Percentiles rank a stretch among this genome's conserved stretches.
Conservation (phyloP, 1,284 basidiomycete genomes). For the Coniophora puteana region DNA sequence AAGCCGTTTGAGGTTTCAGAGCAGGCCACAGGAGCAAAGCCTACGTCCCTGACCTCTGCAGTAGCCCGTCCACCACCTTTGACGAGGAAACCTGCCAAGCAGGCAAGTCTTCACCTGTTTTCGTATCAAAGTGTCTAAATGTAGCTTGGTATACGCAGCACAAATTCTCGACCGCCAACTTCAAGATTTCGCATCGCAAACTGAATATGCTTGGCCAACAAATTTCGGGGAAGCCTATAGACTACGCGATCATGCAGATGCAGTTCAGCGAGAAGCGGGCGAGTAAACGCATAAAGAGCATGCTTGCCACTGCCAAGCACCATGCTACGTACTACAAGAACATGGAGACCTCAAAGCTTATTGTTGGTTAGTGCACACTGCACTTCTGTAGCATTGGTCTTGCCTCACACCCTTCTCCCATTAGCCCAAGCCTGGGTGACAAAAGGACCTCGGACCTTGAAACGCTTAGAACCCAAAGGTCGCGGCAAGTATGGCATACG, state of each 20-base stretch:
- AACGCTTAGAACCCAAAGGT: conserved; percentile 82
- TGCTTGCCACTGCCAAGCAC: conserved; percentile 84
- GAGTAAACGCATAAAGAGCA: conserved; percentile 81
- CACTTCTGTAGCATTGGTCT: conserved; percentile 1
- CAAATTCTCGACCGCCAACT: conserved; percentile 86
- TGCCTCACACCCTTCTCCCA: conserved; percentile 4
- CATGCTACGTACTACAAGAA: conserved; percentile 82
- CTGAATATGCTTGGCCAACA: conserved; percentile 86
- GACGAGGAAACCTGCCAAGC: no score
- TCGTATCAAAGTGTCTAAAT: no score
- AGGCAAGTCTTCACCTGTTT: conserved; percentile 1
- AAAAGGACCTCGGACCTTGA: conserved; percentile 70
- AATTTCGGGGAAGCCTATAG: conserved; percentile 86
- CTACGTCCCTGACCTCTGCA: no score
- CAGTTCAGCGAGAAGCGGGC: conserved; percentile 91
- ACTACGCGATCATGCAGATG: conserved; percentile 96
- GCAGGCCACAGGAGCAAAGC: no score
- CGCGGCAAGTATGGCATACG: conserved; percentile 81
- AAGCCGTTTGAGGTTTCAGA: no score
- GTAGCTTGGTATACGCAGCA: conserved; percentile 64
- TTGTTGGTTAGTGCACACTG: conserved; percentile 58
- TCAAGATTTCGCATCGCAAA: conserved; percentile 93
- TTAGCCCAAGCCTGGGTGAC: conserved; percentile 91
- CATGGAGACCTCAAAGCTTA: conserved; percentile 68
- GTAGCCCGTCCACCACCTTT: no score